Conservation (phyloP, 352 stramenopile species). For the Globisporangium solare region DNA sequence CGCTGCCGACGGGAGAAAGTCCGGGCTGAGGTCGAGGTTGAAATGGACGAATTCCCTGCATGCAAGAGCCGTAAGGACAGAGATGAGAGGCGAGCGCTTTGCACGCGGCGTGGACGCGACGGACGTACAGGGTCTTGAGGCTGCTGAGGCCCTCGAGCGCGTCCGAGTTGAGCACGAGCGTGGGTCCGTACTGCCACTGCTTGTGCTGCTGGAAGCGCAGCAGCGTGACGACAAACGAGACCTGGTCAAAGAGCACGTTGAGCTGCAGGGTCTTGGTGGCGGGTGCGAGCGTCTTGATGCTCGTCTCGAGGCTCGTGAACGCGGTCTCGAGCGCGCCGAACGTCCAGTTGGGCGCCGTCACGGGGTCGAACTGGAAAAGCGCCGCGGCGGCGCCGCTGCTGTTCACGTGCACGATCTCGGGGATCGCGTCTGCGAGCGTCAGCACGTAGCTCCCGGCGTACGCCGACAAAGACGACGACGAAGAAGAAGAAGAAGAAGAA, state of each 20-base stretch:
- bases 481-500: no score
- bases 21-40: constrained; percentile 15
- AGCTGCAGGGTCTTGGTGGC: constrained; percentile 23
- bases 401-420: constrained; percentile 18
- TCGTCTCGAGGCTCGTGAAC: constrained; percentile 13
- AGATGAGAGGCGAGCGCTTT: no score
- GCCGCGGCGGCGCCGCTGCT: constrained; percentile 10
- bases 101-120: no score
- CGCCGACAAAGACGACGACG: no score
- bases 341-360: constrained; percentile 22
- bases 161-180: constrained; percentile 14
- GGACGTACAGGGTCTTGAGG: constrained; percentile 29
- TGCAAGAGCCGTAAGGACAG: no score
- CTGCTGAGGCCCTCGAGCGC: constrained; percentile 20
- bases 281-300: constrained; percentile 15
- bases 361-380: constrained; percentile 17
- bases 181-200: constrained; percentile 15
- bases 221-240: constrained; percentile 1
- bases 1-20: constrained; percentile 27
- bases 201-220: constrained; percentile 10
- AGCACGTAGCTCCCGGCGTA: constrained; percentile 26
- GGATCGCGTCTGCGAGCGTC: constrained; percentile 7
- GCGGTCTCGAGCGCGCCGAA: constrained; percentile 26
- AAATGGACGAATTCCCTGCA: constrained; percentile 31
- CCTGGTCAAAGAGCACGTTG: constrained; percentile 3